Evolutionary conservation across 495 filamentous ascomycete genomes (phyloP), one percentile per base, ranked within the genome.

Genomic region (Collariella sp.): DNA sequence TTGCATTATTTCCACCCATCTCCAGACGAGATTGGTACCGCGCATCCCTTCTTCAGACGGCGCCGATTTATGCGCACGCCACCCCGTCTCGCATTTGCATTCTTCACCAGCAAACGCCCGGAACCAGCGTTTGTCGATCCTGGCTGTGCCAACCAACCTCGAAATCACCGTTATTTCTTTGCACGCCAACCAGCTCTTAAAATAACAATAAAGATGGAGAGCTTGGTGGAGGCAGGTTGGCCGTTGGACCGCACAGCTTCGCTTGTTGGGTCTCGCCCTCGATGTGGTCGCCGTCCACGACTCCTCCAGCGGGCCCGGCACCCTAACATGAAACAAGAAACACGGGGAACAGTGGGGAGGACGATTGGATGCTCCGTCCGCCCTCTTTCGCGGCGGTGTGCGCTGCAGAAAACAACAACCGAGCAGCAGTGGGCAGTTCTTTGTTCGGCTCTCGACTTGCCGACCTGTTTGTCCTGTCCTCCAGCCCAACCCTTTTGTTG

Each of bases 251-350:
- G 31, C 9, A 34, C 22, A 16, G n/a, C n/a, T 19, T 19, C 23
- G 26, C 10, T n/a, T 10, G 18, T 40, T 35, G 23, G 15, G 16
- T 39, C 4, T 19, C 12, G 13, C 7, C 18, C 22, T 16, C 7
- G 22, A 7, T 10, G 33, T 9, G n/a, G 16, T 26, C n/a, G 13
- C 43, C 19, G 15, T 7, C 19, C n/a, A n/a, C n/a, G n/a, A n/a
- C n/a, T n/a, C n/a, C n/a, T n/a, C n/a, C 13, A 23, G 33, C 4
- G 6, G 26, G 26, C 52, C 36, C 18, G 54, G 47, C 40, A 18
- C 5, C 35, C 12, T 19, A 47, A 54, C 26, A 29, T 60, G 58
- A 60, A 60, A 60, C 54, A 47, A 48, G 53, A 60, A 60, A 60
- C 54, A 47, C 23, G 58, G 53, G 58, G 50, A 20, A 42, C 5